A percentile compares a stretch with the other conserved stretches of the same genome.
Conservation (phyloP, 1,139 yeast species). For the Magnusiomyces suaveolens region DNA sequence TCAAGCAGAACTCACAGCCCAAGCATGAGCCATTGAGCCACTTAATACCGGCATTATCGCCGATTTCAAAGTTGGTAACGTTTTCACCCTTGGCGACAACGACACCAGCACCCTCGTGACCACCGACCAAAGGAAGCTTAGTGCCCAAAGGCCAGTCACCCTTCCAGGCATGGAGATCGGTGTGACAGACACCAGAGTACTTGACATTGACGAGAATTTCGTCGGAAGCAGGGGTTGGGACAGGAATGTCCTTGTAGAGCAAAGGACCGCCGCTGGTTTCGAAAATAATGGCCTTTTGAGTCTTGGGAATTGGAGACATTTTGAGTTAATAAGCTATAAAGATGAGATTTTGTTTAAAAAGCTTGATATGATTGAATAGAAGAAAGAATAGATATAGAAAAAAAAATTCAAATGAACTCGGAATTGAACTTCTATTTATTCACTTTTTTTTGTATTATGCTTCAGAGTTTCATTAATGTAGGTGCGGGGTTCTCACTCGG, state of each 20-base stretch:
- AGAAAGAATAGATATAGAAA: constrained; percentile 27
- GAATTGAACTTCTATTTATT: not conserved
- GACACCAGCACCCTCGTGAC: constrained; percentile 81
- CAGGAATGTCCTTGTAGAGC: constrained; percentile 40
- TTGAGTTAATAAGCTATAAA: not conserved
- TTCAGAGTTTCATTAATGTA: not conserved
- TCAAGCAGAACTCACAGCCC: constrained; percentile 63
- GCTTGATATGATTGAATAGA: constrained; percentile 47
- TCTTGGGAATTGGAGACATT: constrained; percentile 32
- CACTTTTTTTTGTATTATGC: constrained; percentile 29
- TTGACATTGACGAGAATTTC: constrained; percentile 52
- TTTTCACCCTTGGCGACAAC: constrained; percentile 64
- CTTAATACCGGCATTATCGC: constrained; percentile 71
- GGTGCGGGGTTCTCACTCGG: not conserved
- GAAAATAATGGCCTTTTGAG: constrained; percentile 49
- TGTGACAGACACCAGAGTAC: constrained; percentile 60
- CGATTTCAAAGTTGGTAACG: constrained; percentile 61
- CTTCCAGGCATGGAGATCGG: constrained; percentile 62
- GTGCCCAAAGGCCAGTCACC: constrained; percentile 61
- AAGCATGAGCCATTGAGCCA: constrained; percentile 64
- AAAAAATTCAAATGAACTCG: constrained; percentile 25
- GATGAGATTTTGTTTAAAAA: constrained; percentile 39
- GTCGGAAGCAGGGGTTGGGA: constrained; percentile 49
- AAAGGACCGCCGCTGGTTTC: constrained; percentile 48
- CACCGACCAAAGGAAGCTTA: constrained; percentile 64